A percentile compares a stretch with the other conserved stretches of the same genome.
phyloP scores from a whole-genome alignment of 352 stramenopile species.

The Nothophytophthora sp. region DNA sequence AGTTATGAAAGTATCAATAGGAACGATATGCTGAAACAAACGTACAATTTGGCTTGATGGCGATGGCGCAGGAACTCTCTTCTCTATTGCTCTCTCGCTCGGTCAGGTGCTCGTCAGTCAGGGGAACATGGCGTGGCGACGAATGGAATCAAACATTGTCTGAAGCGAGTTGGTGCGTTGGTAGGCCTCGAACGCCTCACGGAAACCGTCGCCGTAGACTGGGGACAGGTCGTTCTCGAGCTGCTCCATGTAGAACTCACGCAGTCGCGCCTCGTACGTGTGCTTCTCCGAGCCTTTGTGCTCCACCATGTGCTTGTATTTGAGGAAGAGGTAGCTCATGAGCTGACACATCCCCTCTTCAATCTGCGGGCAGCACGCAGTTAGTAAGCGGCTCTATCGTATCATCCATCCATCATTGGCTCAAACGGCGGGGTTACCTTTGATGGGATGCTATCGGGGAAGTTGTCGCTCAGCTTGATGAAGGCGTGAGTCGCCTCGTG shows the following conservation, averaged over 20 bases:
- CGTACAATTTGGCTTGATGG: too few species aligned
- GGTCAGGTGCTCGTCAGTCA: too few species aligned
- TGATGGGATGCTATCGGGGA: slow-evolving; percentile 43
- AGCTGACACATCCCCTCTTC: slow-evolving; percentile 80
- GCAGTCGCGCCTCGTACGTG: slow-evolving; percentile 42
- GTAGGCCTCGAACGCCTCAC: slow-evolving; percentile 61
- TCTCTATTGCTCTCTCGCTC: too few species aligned
- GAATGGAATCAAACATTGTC: slow-evolving; percentile 64
- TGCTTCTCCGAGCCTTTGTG: slow-evolving; percentile 34
- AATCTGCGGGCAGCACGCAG: slow-evolving; percentile 4
- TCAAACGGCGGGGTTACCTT: too few species aligned
- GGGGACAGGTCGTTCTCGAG: slow-evolving; percentile 58
- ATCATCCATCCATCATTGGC: too few species aligned
- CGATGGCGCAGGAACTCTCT: too few species aligned
- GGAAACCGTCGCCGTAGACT: slow-evolving; percentile 74
- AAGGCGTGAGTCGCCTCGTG: slow-evolving; percentile 78
- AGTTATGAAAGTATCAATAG: too few species aligned
- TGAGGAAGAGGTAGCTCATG: slow-evolving; percentile 76
- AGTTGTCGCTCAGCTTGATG: slow-evolving; percentile 73
- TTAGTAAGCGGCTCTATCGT: too few species aligned
- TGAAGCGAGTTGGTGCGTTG: slow-evolving; percentile 68
- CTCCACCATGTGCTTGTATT: slow-evolving; percentile 67
- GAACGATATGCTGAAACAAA: too few species aligned
- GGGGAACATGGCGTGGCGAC: slow-evolving; percentile 41
- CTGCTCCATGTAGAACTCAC: slow-evolving; percentile 67